Conservation (phyloP, 2,329 filamentous ascomycete species). For the Xylaria sp. region DNA sequence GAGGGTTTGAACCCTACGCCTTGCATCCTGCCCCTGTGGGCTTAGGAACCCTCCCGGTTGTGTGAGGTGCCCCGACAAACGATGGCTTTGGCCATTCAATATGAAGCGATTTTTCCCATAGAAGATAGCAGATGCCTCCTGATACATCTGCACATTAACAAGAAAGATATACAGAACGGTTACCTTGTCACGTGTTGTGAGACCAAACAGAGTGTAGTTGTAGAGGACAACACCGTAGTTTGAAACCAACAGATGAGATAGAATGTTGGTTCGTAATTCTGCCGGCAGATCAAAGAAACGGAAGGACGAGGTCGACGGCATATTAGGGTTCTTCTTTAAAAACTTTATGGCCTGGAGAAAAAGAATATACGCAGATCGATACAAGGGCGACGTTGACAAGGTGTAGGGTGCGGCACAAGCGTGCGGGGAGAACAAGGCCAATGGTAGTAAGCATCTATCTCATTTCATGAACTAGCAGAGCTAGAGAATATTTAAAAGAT, state of each 20-base stretch:
- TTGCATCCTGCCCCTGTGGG: constrained; percentile 44
- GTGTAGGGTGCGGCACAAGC: not conserved
- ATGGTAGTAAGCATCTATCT: constrained; percentile 2
- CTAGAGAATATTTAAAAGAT: not conserved
- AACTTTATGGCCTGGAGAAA: not conserved
- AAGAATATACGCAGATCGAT: not conserved
- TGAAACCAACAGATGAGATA: constrained; percentile 46
- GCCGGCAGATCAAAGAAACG: constrained; percentile 49
- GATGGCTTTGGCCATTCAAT: constrained; percentile 47
- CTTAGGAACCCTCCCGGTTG: constrained; percentile 48
- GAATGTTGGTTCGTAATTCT: constrained; percentile 46
- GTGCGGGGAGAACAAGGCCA: not conserved
- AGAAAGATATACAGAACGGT: constrained; percentile 45
- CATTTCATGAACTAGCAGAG: not conserved
- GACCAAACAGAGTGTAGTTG: constrained; percentile 39
- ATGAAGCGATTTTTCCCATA: constrained; percentile 48
- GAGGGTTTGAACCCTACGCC: constrained; percentile 46
- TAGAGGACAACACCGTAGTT: constrained; percentile 43
- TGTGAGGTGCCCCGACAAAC: constrained; percentile 45
- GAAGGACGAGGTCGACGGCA: constrained; percentile 38
- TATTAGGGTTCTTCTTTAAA: constrained; percentile 13
- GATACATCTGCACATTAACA: constrained; percentile 50
- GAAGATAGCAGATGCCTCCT: constrained; percentile 50
- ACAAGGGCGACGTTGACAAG: not conserved
- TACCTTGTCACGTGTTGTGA: constrained; percentile 29